These are phyloP conservation scores for Trichosporon sp. DNA, from an alignment of 1,284 basidiomycete genomes.

Conservation along the genomic window DNA sequence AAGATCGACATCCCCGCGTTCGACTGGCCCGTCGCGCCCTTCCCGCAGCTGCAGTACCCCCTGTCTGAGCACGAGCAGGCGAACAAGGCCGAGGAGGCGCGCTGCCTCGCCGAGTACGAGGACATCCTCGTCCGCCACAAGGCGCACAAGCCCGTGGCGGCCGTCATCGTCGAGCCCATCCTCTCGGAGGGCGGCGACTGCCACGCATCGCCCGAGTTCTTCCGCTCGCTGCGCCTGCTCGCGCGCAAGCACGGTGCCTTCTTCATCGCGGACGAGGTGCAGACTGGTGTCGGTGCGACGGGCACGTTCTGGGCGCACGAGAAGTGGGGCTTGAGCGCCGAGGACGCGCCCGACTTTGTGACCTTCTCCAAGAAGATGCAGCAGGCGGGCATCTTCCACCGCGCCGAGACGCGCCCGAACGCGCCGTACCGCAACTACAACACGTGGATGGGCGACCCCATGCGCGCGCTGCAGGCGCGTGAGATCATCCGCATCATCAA, in stretches of 20 bases:
- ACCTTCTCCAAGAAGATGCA: slow-evolving; percentile 57
- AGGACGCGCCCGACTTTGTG: slow-evolving; percentile 55
- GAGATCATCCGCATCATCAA: slow-evolving; percentile 53
- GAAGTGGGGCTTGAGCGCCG: slow-evolving; percentile 53
- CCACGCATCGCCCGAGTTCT: slow-evolving; percentile 55
- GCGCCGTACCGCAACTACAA: slow-evolving; percentile 53
- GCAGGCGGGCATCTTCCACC: slow-evolving; percentile 54
- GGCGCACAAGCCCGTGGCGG: slow-evolving; percentile 52
- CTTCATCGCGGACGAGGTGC: slow-evolving; percentile 56
- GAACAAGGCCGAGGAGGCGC: slow-evolving; percentile 48
- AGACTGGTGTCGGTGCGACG: slow-evolving; percentile 57
- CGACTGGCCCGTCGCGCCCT: slow-evolving; percentile 56
- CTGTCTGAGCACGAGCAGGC: slow-evolving; percentile 49
- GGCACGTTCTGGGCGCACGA: slow-evolving; percentile 59
- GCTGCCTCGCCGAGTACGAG: slow-evolving; percentile 42
- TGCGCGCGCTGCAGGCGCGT: slow-evolving; percentile 54
- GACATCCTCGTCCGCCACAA: slow-evolving; percentile 44
- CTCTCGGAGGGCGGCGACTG: slow-evolving; percentile 58
- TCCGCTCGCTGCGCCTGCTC: slow-evolving; percentile 52
- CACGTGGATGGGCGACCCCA: slow-evolving; percentile 52
- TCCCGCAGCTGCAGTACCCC: slow-evolving; percentile 56
- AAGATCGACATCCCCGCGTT: slow-evolving; percentile 58
- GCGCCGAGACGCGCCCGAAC: slow-evolving; percentile 51
- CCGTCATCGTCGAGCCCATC: slow-evolving; percentile 57
- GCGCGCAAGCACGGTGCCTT: slow-evolving; percentile 54